These are phyloP conservation scores for Solanum okadae DNA, from an alignment of 257 asterid genomes.

Conservation along the genomic window DNA sequence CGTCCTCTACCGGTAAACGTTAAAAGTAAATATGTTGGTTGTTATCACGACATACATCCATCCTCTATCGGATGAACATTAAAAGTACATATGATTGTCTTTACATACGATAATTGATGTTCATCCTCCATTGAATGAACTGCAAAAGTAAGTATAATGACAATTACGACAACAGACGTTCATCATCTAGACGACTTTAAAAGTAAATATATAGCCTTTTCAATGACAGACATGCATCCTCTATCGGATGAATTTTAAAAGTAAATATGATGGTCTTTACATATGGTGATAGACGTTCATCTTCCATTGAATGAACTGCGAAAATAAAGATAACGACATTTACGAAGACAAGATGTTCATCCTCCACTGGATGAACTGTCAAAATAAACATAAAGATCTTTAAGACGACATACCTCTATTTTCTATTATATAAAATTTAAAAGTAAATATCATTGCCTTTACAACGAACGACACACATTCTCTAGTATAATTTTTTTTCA, in stretches of 20 bases:
- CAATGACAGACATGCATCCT: neutral
- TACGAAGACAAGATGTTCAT: neutral
- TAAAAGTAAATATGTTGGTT: no score
- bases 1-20: no score
- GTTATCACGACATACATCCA: neutral
- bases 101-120: neutral
- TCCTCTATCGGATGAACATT: neutral
- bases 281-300: neutral
- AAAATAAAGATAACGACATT: no score
- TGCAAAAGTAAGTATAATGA: neutral
- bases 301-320: neutral
- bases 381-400: no score
- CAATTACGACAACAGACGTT: neutral
- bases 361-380: neutral
- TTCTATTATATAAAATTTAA: no score
- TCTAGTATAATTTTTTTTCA: neutral
- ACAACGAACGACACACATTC: neutral
- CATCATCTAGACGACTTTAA: neutral
- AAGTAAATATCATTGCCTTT: no score
- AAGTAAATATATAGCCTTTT: neutral
- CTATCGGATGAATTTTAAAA: neutral
- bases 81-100: neutral
- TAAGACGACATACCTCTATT: neutral
- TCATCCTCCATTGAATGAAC: neutral
- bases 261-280: neutral